Conservation (phyloP, 169 alveolate species). For the Plasmodium reichenowi region DNA sequence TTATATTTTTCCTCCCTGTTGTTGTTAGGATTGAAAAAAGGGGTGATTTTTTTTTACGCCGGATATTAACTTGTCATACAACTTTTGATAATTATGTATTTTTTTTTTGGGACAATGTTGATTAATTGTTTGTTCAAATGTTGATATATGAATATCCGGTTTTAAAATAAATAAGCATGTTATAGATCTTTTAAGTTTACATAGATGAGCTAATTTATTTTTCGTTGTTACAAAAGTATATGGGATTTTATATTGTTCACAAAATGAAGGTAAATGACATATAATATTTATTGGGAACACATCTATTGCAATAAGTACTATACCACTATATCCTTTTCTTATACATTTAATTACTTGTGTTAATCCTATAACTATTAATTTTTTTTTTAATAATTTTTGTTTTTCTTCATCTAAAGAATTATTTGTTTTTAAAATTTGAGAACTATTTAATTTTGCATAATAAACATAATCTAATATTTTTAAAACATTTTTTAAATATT, state of each 20-base stretch:
- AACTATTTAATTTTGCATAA: conserved; percentile 36
- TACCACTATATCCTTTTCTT: conserved; percentile 92
- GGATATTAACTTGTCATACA: conserved; percentile 79
- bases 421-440: conserved; percentile 55
- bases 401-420: conserved; percentile 22
- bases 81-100: conserved; percentile 78
- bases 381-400: conserved; percentile 50
- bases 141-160: conserved; percentile 81
- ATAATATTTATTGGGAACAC: conserved; percentile 96
- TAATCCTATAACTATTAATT: conserved; percentile 89
- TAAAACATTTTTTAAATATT: conserved; percentile 42
- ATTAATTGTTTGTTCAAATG: conserved; percentile 40
- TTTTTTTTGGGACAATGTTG: conserved; percentile 33
- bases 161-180: conserved; percentile 91
- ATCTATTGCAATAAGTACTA: conserved; percentile 96
- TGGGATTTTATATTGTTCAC: conserved; percentile 94
- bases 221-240: conserved; percentile 94
- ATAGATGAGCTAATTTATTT: conserved; percentile 93
- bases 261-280: conserved; percentile 95
- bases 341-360: conserved; percentile 96
- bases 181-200: conserved; percentile 96
- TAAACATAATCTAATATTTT: conserved; percentile 50
- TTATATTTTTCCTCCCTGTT: neutral
- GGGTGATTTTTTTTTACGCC: conserved; percentile 81
- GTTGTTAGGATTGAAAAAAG: conserved; percentile 52